Percentiles rank a stretch among this genome's conserved stretches.
Conservation (phyloP, 1,139 yeast genomes). For the Magnusiomyces sp. region DNA sequence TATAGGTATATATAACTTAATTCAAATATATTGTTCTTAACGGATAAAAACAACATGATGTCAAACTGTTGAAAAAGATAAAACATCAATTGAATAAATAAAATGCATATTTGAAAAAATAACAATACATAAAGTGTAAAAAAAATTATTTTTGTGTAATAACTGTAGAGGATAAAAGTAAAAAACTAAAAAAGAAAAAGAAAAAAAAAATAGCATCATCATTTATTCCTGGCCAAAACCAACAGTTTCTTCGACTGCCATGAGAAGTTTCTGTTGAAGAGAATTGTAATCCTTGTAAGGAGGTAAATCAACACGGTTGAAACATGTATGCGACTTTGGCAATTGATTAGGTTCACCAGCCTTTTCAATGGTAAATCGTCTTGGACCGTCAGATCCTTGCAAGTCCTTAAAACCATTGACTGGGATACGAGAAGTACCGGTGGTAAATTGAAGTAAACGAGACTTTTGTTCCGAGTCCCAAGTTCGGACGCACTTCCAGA, state of each 20-base stretch:
- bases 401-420: conserved; percentile 97
- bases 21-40: too few species aligned
- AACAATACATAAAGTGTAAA: too few species aligned
- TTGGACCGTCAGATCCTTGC: conserved; percentile 98
- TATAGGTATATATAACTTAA: too few species aligned
- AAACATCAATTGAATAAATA: too few species aligned
- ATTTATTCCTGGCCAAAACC: conserved; percentile 90
- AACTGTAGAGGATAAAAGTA: neutral
- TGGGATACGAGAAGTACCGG: conserved; percentile 98
- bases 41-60: too few species aligned
- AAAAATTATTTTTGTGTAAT: neutral
- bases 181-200: neutral
- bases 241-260: conserved; percentile 90
- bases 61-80: too few species aligned
- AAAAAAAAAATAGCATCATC: neutral
- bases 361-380: conserved; percentile 95
- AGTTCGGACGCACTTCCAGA: conserved; percentile 87
- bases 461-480: conserved; percentile 98
- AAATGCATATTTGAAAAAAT: too few species aligned
- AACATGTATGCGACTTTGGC: conserved; percentile 95
- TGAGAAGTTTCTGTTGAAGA: conserved; percentile 68
- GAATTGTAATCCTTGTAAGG: conserved; percentile 69
- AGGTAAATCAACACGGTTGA: conserved; percentile 87
- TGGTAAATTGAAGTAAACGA: conserved; percentile 87
- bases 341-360: conserved; percentile 91